A percentile compares a stretch with the other conserved stretches of the same genome.
These are phyloP conservation scores for Dioscorea zingiberensis DNA, from an alignment of 106 monocot species.

Conservation along the genomic window DNA sequence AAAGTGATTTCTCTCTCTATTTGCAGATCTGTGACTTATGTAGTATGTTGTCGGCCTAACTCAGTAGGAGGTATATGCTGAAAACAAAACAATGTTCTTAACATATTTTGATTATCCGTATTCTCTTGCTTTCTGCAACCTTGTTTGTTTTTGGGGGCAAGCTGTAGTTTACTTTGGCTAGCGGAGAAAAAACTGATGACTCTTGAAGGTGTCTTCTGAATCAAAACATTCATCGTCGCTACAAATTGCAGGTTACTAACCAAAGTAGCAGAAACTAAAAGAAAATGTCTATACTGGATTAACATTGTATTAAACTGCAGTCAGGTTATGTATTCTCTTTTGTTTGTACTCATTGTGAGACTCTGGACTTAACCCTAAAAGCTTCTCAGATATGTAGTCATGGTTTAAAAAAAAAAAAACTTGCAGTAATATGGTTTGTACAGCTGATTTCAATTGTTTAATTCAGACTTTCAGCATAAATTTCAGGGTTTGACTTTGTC, in stretches of 20 bases:
- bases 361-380: too few relatives aligned
- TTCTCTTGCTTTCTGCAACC: conserved; percentile 5
- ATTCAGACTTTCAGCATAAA: too few relatives aligned
- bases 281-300: neutral
- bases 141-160: conserved; percentile 1
- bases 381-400: too few relatives aligned
- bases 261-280: neutral
- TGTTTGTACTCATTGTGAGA: too few relatives aligned
- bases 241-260: neutral
- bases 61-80: conserved; percentile 16
- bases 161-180: neutral
- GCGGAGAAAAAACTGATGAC: conserved; percentile 2
- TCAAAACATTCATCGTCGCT: neutral
- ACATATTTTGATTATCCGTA: conserved; percentile 12
- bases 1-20: too few relatives aligned
- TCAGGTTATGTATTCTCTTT: neutral
- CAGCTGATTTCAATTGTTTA: too few relatives aligned
- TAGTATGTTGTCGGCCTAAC: conserved; percentile 26
- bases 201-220: neutral
- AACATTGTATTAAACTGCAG: neutral
- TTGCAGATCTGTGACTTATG: conserved; percentile 22
- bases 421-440: too few relatives aligned
- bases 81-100: conserved; percentile 12
- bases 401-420: too few relatives aligned
- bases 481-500: too few relatives aligned